Percentiles rank a stretch among this genome's conserved stretches.
Conservation (phyloP, 768 basidiomycete species). For the Trichaptum fuscoviolaceum region DNA sequence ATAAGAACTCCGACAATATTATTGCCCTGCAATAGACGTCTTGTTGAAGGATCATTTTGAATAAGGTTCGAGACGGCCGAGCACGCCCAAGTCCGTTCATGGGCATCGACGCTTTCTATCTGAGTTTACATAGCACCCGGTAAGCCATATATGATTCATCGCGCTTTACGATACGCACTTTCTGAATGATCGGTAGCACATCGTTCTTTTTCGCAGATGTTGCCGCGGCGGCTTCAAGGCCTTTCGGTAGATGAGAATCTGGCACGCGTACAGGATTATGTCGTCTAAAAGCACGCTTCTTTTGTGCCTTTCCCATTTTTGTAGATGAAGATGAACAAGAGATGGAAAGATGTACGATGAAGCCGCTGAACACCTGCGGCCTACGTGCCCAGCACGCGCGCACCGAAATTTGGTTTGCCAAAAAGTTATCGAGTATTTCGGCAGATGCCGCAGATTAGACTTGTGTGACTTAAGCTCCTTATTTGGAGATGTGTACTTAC, state of each 20-base stretch:
- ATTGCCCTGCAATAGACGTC: conserved; percentile 84
- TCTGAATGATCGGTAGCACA: conserved; percentile 85
- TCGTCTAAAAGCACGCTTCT: conserved; percentile 75
- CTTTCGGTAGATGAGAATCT: conserved; percentile 83
- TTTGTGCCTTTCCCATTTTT: conserved; percentile 89
- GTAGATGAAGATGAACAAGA: too few relatives aligned
- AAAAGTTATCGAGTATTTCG: background rate
- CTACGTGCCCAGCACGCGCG: background rate
- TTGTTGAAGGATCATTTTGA: conserved; percentile 90
- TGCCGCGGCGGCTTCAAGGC: conserved; percentile 68
- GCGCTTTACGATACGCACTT: conserved; percentile 42
- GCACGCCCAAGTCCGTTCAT: conserved; percentile 92
- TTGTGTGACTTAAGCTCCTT: background rate
- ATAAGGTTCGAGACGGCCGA: conserved; percentile 95
- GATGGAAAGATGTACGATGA: background rate
- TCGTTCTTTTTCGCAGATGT: conserved; percentile 72
- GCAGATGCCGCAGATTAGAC: background rate
- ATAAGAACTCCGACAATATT: conserved; percentile 86
- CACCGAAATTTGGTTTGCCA: background rate
- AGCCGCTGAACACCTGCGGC: background rate
- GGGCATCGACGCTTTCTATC: conserved; percentile 72
- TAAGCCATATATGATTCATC: background rate
- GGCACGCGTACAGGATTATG: conserved; percentile 95
- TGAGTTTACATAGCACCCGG: conserved; percentile 24
- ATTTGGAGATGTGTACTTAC: background rate